Evolutionary conservation across 2,329 filamentous ascomycete species (phyloP).

Genomic region (Stemphylium beticola): DNA sequence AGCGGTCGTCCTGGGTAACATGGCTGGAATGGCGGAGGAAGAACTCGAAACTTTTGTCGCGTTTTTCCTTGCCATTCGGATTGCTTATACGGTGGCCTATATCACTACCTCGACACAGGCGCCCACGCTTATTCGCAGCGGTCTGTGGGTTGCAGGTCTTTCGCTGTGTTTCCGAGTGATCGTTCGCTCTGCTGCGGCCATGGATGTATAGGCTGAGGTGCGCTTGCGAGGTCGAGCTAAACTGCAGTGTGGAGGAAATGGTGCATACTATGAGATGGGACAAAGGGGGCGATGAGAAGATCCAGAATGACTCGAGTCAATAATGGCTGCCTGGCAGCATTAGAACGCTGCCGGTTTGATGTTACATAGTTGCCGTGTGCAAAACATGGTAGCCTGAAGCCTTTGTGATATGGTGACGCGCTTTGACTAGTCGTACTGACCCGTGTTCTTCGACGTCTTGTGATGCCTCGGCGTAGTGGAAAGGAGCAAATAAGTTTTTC

Average conservation of each 20-base stretch:
- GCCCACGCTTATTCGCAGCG: constrained; percentile 23
- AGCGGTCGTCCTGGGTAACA: constrained; percentile 52
- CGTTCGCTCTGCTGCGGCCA: constrained; percentile 30
- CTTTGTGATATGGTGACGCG: background rate
- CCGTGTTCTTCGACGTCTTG: too few relatives aligned
- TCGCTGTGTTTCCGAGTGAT: constrained; percentile 32
- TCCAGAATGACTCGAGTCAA: background rate
- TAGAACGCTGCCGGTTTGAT: background rate
- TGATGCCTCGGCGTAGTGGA: too few relatives aligned
- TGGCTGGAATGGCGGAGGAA: constrained; percentile 46
- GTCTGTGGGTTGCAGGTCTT: constrained; percentile 26
- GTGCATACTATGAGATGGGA: background rate
- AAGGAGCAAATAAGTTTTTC: too few relatives aligned
- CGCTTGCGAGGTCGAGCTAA: background rate
- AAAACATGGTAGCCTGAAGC: constrained; percentile 3
- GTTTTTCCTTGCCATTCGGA: constrained; percentile 46
- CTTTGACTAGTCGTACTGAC: background rate
- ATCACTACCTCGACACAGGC: constrained; percentile 35
- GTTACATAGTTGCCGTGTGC: constrained; percentile 4
- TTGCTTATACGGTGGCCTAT: constrained; percentile 50
- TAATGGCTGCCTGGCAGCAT: background rate
- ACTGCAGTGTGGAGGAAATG: background rate
- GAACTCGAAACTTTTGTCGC: constrained; percentile 47
- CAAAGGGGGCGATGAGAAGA: background rate
- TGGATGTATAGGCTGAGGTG: constrained; percentile 9